A percentile compares a stretch with the other conserved stretches of the same genome.
Evolutionary conservation across 805 yeast genomes (phyloP).

Genomic region (Pichia californica): DNA sequence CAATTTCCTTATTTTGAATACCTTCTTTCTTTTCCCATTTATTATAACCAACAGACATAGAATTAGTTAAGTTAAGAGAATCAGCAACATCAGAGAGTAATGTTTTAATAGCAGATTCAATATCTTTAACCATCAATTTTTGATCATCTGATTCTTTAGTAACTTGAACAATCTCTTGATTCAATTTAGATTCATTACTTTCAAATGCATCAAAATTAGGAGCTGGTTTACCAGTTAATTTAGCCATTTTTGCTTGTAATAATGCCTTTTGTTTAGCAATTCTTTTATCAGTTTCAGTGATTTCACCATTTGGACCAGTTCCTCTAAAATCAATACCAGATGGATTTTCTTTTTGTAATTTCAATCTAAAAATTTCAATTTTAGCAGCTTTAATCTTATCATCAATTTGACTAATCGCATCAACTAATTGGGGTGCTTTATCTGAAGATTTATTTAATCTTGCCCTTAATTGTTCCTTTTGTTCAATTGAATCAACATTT

Average conservation of each 20-base stretch:
- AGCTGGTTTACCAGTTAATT: conserved; percentile 71
- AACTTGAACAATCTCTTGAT: conserved; percentile 45
- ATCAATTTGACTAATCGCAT: conserved; percentile 57
- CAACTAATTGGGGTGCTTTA: conserved; percentile 64
- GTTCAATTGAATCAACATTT: conserved; percentile 33
- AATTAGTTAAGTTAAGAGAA: conserved; percentile 25
- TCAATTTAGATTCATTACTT: conserved; percentile 47
- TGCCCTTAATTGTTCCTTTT: conserved; percentile 44
- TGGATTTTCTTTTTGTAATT: conserved; percentile 59
- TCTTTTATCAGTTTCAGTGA: conserved; percentile 77
- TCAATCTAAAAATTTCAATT: conserved; percentile 53
- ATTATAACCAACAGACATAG: conserved; percentile 44
- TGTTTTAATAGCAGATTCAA: conserved; percentile 63
- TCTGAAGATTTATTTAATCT: conserved; percentile 62
- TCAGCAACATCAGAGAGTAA: conserved; percentile 37
- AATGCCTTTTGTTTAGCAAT: conserved; percentile 76
- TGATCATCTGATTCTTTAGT: conserved; percentile 49
- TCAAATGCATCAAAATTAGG: conserved; percentile 41
- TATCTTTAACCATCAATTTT: conserved; percentile 58
- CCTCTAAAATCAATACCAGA: conserved; percentile 61
- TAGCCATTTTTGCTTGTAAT: conserved; percentile 84
- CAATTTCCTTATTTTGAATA: conserved; percentile 56
- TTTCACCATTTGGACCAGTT: conserved; percentile 79
- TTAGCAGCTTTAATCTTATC: conserved; percentile 61
- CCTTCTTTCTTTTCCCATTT: conserved; percentile 84